phyloP scores from a whole-genome alignment of 1,139 yeast genomes.

The Taphrina sp. region DNA sequence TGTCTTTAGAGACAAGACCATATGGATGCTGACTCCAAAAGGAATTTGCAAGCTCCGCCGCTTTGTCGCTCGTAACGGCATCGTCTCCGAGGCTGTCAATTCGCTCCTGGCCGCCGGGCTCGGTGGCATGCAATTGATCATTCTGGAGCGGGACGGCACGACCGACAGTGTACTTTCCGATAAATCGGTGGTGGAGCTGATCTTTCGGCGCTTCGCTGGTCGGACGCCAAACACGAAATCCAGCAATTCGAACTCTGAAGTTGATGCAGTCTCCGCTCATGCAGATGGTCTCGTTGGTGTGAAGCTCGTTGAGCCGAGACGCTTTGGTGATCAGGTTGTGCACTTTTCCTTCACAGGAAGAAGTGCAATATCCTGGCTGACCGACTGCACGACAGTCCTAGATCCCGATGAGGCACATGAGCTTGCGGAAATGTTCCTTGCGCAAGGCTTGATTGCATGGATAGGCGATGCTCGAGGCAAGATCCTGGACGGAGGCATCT shows the following conservation, averaged over 20 bases:
- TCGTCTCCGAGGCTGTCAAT: conserved; percentile 48
- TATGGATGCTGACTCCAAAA: conserved; percentile 86
- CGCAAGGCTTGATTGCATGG: conserved; percentile 50
- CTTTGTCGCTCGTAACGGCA: conserved; percentile 60
- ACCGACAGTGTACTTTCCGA: conserved; percentile 67
- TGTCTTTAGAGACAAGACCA: conserved; percentile 48
- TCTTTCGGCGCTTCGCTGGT: conserved; percentile 68
- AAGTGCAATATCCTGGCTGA: conserved; percentile 78
- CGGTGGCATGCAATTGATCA: conserved; percentile 70
- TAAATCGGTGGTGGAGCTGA: conserved; percentile 60
- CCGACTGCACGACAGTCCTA: conserved; percentile 80
- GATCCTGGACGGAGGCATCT: conserved; percentile 33
- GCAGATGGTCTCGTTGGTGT: conserved; percentile 36
- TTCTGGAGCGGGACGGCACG: conserved; percentile 62
- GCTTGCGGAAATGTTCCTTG: conserved; percentile 58
- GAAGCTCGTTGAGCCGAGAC: conserved; percentile 34
- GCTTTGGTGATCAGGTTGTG: conserved; percentile 39
- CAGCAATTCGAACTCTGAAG: conserved; percentile 52
- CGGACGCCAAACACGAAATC: conserved; percentile 67
- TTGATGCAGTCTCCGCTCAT: conserved; percentile 34
- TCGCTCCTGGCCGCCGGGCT: conserved; percentile 54
- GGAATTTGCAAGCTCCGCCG: conserved; percentile 70
- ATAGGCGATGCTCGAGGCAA: conserved; percentile 45
- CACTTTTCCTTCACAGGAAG: conserved; percentile 67
- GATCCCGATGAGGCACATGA: conserved; percentile 59